These are phyloP conservation scores for Uncinocarpus reesii DNA, from an alignment of 2,329 filamentous ascomycete species.

Conservation along the genomic window DNA sequence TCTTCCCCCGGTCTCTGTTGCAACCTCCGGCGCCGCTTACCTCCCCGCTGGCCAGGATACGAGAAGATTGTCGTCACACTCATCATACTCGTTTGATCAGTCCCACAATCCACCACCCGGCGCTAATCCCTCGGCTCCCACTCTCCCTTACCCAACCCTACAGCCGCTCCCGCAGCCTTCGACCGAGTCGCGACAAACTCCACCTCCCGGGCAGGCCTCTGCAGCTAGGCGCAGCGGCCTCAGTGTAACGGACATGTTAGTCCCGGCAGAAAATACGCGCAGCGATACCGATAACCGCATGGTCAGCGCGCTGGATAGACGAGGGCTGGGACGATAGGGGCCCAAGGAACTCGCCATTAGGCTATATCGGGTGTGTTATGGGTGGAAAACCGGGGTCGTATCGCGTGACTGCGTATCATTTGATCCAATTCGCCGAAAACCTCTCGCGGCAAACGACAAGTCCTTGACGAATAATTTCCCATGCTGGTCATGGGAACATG, in stretches of 20 bases:
- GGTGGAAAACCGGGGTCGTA: too few relatives aligned
- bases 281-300: conserved; percentile 42
- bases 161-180: conserved; percentile 26
- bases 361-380: too few relatives aligned
- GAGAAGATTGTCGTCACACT: conserved; percentile 38
- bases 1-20: conserved; percentile 39
- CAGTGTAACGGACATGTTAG: conserved; percentile 42
- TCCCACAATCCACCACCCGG: conserved; percentile 35
- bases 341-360: neutral
- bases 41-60: conserved; percentile 28
- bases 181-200: conserved; percentile 27
- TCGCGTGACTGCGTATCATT: too few relatives aligned
- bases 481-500: conserved; percentile 1
- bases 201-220: conserved; percentile 33
- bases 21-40: conserved; percentile 35
- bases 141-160: conserved; percentile 28
- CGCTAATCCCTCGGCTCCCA: conserved; percentile 20
- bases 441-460: too few relatives aligned
- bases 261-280: conserved; percentile 34
- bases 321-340: conserved; percentile 27
- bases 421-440: too few relatives aligned
- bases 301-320: conserved; percentile 39
- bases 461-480: neutral
- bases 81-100: conserved; percentile 34
- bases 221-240: conserved; percentile 33